These are phyloP conservation scores for Grigorovia transvaalensis DNA, from an alignment of 805 yeast genomes.

Conservation along the genomic window DNA sequence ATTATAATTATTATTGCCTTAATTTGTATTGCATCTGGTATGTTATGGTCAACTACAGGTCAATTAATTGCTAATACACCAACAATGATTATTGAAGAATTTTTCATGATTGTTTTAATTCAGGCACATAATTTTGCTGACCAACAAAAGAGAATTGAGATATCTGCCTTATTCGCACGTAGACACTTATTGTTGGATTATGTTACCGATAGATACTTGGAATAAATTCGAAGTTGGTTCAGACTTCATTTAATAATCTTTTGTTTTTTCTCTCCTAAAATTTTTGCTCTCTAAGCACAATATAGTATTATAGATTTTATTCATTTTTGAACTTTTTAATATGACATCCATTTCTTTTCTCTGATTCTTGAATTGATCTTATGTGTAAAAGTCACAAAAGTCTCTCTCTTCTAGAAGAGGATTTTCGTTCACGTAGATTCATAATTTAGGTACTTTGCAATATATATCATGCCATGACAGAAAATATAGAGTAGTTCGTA, in stretches of 20 bases:
- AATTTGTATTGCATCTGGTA: constrained; percentile 26
- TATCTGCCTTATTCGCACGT: constrained; percentile 15
- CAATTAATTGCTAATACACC: constrained; percentile 34
- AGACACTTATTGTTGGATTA: constrained; percentile 12
- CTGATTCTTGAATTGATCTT: too few relatives aligned
- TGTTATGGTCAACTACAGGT: constrained; percentile 33
- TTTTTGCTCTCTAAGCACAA: background rate
- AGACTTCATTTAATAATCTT: background rate
- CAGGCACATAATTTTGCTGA: constrained; percentile 32
- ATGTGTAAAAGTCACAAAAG: too few relatives aligned
- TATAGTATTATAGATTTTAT: too few relatives aligned
- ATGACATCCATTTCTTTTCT: too few relatives aligned
- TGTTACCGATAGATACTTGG: background rate
- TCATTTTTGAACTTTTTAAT: too few relatives aligned
- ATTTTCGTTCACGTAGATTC: too few relatives aligned
- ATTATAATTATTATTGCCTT: constrained; percentile 24
- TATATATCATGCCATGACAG: too few relatives aligned
- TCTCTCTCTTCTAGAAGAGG: too few relatives aligned
- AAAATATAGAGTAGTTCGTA: too few relatives aligned
- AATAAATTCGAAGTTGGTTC: background rate
- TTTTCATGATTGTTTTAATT: constrained; percentile 30
- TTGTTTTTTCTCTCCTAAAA: background rate
- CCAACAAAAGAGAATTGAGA: constrained; percentile 18
- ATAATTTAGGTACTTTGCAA: too few relatives aligned
- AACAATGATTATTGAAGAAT: constrained; percentile 36